Evolutionary conservation across 2,329 filamentous ascomycete genomes (phyloP).

Genomic region (Phialocephala sp.): DNA sequence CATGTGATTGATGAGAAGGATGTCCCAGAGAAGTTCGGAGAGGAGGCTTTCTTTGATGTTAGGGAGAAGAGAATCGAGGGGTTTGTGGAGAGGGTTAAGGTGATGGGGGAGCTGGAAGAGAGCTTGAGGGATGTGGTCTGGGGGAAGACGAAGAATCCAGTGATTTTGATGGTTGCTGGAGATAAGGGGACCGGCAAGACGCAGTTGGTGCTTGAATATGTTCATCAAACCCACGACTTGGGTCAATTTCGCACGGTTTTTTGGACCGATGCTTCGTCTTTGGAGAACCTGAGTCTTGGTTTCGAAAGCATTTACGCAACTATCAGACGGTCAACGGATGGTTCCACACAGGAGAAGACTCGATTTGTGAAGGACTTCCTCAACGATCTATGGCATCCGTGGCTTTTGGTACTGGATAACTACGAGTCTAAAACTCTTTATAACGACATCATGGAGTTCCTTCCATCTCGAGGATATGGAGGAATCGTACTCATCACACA

Average conservation of each 20-base stretch:
- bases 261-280: constrained; percentile 28
- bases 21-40: constrained; percentile 4
- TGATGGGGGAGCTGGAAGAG: constrained; percentile 25
- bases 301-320: constrained; percentile 30
- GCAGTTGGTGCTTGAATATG: constrained; percentile 29
- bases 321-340: constrained; percentile 25
- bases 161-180: constrained; percentile 24
- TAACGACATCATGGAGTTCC: constrained; percentile 26
- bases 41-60: constrained; percentile 30
- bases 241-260: constrained; percentile 27
- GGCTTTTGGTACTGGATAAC: constrained; percentile 30
- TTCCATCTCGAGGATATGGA: constrained; percentile 27
- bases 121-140: constrained; percentile 21
- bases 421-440: constrained; percentile 21
- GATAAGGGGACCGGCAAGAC: constrained; percentile 26
- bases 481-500: constrained; percentile 25
- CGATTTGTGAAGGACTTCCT: constrained; percentile 29
- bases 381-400: constrained; percentile 30
- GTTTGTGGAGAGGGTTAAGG: constrained; percentile 21
- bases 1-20: constrained; percentile 31
- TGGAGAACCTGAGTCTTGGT: constrained; percentile 24
- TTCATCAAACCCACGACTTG: constrained; percentile 22
- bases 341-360: constrained; percentile 26
- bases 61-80: constrained; percentile 21
- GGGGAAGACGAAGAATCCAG: constrained; percentile 22